Conservation (phyloP, 257 asterid species). For the Echites panduratus region DNA sequence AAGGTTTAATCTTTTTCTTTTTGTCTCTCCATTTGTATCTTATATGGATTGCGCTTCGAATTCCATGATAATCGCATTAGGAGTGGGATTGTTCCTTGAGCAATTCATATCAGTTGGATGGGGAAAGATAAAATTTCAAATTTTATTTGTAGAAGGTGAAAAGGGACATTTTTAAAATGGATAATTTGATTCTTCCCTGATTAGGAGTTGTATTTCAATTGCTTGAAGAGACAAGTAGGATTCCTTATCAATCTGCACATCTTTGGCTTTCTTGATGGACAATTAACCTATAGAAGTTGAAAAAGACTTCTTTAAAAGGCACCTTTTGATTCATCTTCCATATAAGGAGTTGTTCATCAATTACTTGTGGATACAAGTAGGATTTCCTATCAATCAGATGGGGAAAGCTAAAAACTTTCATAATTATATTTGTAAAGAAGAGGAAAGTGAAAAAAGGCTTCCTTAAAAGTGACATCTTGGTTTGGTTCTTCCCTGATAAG, state of each 20-base stretch:
- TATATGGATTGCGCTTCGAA: background rate
- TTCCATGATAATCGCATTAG: background rate
- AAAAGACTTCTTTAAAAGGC: too few species aligned
- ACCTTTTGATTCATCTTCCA: too few species aligned
- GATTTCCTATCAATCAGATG: too few species aligned
- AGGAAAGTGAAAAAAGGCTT: background rate
- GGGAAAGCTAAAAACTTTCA: background rate
- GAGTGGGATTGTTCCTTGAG: background rate
- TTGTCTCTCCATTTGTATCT: too few species aligned
- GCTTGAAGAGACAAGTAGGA: background rate
- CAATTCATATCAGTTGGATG: background rate
- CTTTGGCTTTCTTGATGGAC: too few species aligned
- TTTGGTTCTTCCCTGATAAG: background rate
- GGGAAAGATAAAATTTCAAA: background rate
- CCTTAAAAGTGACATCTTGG: background rate
- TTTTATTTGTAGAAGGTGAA: too few species aligned
- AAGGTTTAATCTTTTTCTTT: constrained; percentile 20
- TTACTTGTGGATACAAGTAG: too few species aligned
- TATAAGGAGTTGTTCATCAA: too few species aligned
- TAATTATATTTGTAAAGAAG: background rate
- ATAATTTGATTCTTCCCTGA: background rate
- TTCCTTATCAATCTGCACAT: background rate
- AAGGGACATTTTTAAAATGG: background rate
- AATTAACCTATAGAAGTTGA: too few species aligned
- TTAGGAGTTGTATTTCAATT: background rate